Percentiles rank a stretch among this genome's conserved stretches.
phyloP scores from a whole-genome alignment of 108 stramenopile species.

The Bacterosira constricta region DNA sequence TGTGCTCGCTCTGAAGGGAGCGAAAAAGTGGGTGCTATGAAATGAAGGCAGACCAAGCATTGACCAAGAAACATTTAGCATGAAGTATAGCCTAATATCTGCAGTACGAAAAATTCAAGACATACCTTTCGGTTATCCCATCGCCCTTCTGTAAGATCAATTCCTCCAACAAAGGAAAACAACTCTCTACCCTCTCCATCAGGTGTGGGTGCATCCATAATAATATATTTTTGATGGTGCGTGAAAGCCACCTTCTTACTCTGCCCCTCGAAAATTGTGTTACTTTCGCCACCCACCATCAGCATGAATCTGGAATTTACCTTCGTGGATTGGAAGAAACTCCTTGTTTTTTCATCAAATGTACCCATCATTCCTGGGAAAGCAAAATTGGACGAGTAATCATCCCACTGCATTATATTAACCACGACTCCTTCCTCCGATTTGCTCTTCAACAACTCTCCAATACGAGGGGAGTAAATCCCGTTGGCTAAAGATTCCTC shows the following conservation, averaged over 20 bases:
- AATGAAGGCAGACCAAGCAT: neutral
- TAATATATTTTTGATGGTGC: slow-evolving; percentile 55
- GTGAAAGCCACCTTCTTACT: slow-evolving; percentile 48
- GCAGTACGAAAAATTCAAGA: neutral
- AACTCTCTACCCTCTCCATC: slow-evolving; percentile 32
- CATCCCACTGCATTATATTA: slow-evolving; percentile 60
- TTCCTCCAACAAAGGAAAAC: slow-evolving; percentile 70
- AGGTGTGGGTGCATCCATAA: slow-evolving; percentile 47
- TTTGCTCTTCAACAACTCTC: slow-evolving; percentile 46
- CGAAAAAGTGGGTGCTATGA: slow-evolving; percentile 48
- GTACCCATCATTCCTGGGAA: slow-evolving; percentile 52
- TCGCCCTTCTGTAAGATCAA: slow-evolving; percentile 66
- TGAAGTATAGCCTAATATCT: too few relatives aligned
- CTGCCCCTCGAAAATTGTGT: slow-evolving; percentile 21
- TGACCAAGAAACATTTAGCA: too few relatives aligned
- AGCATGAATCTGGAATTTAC: slow-evolving; percentile 40
- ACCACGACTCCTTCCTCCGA: slow-evolving; percentile 50
- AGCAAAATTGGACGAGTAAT: slow-evolving; percentile 36
- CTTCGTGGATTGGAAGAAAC: slow-evolving; percentile 33
- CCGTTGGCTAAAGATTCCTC: neutral
- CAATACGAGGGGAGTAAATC: slow-evolving; percentile 41
- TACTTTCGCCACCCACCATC: slow-evolving; percentile 40
- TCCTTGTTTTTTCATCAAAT: slow-evolving; percentile 40
- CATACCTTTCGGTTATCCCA: slow-evolving; percentile 58
- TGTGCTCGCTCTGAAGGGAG: slow-evolving; percentile 43